Base-by-base conservation (phyloP, 2,329 filamentous ascomycete genomes). In the Aureobasidium leucospermi region DNA sequence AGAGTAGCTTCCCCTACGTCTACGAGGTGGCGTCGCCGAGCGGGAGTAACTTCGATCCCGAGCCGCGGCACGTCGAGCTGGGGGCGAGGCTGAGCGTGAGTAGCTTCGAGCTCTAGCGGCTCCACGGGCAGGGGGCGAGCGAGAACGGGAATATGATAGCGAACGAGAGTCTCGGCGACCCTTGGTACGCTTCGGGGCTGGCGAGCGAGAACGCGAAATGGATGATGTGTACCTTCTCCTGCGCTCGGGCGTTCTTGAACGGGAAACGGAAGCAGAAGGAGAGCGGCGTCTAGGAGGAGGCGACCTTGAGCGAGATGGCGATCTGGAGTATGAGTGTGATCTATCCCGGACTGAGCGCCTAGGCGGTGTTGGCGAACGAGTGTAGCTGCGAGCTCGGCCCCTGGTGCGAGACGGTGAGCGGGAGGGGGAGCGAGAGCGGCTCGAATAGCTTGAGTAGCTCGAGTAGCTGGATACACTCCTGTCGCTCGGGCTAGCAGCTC, bases 381-480 rank as follows among this genome's bases (percentile, higher is more conserved):
- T 66, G 34, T 61, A 51, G 19, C 63, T 61, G 10, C 65, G 63
- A 47, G 63, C 60, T 41, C 64, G 63, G 7, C 65, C 58, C 16
- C 62, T 64, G 13, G 63, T 61, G 60, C 59, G 66, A 15, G 69
- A 67, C 15, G 64, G 47, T 5, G 34, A 45, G 42, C 16, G 42
- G 16, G 68, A 23, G 23, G 2, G 48, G 3, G 48, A 69, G 29
- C 66, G 64, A 8, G 71, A 72, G 2, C 69, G 68, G 29, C 67
- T 69, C 1, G 70, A 72, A 46, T 89, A 89, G 19, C 88, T 90
- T 0, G 86, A 90, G 69, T 91, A 93, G 74, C 87, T 90, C 0
- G 87, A 90, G 69, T 91, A 93, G 73, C 87, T 90, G 8, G 87
- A 90, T 9, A 85, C 84, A 63, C 78, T 81, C 0, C 85, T 85